A percentile compares a stretch with the other conserved stretches of the same genome.
Evolutionary conservation across 2,329 filamentous ascomycete species (phyloP).

Genomic region (Cytospora piceicola): DNA sequence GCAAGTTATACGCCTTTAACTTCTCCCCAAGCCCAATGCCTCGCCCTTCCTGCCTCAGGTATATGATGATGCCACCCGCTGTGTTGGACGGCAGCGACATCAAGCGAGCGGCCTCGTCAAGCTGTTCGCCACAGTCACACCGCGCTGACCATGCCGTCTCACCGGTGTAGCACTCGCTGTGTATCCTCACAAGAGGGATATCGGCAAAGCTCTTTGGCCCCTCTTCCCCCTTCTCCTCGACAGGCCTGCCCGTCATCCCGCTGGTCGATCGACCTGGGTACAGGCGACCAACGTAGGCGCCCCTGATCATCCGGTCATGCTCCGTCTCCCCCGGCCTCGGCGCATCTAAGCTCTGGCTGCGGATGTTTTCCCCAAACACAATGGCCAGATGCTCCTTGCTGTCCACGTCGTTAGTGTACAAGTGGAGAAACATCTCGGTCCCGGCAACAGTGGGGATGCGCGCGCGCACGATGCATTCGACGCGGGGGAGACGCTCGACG

Average conservation of each 20-base stretch:
- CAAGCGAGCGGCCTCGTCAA: constrained; percentile 91
- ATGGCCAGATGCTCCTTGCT: constrained; percentile 97
- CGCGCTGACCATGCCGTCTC: constrained; percentile 98
- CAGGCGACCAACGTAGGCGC: constrained; percentile 86
- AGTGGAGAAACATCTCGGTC: constrained; percentile 94
- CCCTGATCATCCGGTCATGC: constrained; percentile 89
- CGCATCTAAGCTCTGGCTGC: constrained; percentile 72
- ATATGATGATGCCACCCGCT: constrained; percentile 88
- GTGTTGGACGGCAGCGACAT: constrained; percentile 74
- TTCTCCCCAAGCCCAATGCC: constrained; percentile 96
- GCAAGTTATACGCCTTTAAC: constrained; percentile 95
- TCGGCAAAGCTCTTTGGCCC: constrained; percentile 27
- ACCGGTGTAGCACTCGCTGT: constrained; percentile 97
- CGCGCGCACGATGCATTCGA: constrained; percentile 93
- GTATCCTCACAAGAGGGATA: constrained; percentile 83
- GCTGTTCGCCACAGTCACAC: constrained; percentile 96
- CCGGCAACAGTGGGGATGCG: constrained; percentile 91
- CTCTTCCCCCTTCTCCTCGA: background rate
- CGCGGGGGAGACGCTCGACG: constrained; percentile 75
- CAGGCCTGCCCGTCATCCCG: constrained; percentile 54
- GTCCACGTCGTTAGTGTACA: constrained; percentile 92
- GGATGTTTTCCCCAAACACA: constrained; percentile 87
- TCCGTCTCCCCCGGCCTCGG: constrained; percentile 78
- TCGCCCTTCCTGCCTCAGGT: constrained; percentile 91
- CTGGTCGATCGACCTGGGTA: constrained; percentile 84